Evolutionary conservation across 805 yeast genomes (phyloP), one percentile per base, ranked within the genome.

Genomic region (Ogataea glucozyma): DNA sequence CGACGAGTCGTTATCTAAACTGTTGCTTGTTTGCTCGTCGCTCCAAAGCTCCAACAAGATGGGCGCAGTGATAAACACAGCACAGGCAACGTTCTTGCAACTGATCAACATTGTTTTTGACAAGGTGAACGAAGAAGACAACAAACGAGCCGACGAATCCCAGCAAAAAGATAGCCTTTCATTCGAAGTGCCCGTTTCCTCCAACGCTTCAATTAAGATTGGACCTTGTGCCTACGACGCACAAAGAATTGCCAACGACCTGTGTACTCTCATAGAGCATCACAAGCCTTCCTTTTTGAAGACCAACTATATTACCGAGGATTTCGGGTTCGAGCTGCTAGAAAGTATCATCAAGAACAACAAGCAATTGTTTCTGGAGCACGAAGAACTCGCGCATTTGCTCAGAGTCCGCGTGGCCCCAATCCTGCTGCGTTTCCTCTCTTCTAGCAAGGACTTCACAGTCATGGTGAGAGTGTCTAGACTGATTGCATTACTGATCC

Each of bases 31-130:
- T 2, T 87, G 96, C 58, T 75, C 93, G 0, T 74, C 79, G 24
- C 70, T 93, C 38, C 89, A 87, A 43, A 67, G 79, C 11, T 73
- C 80, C 11, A 84, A 79, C 47, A 84, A 85, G 53, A 75, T 82
- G 4, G 78, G 85, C 0, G 86, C 87, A 53, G 96, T 93, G 4
- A 73, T 79, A 11, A 90, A 89, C 55, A 87, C 98, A 0, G 97
- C 98, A 0, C 81, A 88, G 38, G 99, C 98, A 2, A 88, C 98
- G 3, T 73, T 89, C 34, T 95, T 89, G 49, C 98, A 93, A 60
- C 66, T 93, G 31, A 74, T 89, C 33, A 79, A 85, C 26, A 78
- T 85, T 22, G 76, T 89, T 0, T 91, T 85, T 61, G 98, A 91
- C 43, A 73, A 79, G 57, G 73, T 79, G 35, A 50, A 59, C 13